These are phyloP conservation scores for Lipomyces oligophaga DNA, from an alignment of 805 yeast genomes.

Conservation along the genomic window DNA sequence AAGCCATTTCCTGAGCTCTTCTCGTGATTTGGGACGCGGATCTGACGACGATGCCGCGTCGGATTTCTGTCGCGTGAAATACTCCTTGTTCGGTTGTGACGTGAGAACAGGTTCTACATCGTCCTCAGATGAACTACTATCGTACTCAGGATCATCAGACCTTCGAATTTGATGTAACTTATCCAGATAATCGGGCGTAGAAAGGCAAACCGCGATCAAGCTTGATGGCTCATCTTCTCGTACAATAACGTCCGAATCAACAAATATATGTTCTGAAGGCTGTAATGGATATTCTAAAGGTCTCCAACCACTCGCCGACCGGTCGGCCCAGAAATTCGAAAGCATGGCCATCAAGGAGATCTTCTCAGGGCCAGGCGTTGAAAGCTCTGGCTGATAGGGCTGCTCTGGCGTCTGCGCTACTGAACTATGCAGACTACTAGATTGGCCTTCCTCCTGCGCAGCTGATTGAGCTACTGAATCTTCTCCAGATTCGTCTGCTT, in stretches of 20 bases:
- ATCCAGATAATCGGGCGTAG: conserved; percentile 74
- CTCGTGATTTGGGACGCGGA: conserved; percentile 6
- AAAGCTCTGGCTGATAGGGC: conserved; percentile 17
- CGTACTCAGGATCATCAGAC: conserved; percentile 17
- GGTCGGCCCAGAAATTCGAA: conserved; percentile 93
- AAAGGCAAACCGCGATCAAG: conserved; percentile 84
- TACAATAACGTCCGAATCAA: conserved; percentile 88
- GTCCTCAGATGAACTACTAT: conserved; percentile 14
- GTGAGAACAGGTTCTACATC: conserved; percentile 9
- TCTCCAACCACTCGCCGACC: conserved; percentile 94
- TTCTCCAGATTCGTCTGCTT: neutral
- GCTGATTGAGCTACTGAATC: neutral
- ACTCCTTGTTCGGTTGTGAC: conserved; percentile 14
- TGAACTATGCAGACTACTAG: conserved; percentile 1
- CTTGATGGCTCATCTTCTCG: conserved; percentile 97
- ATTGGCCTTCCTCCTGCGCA: neutral
- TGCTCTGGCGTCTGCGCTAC: conserved; percentile 2
- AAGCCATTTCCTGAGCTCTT: conserved; percentile 60
- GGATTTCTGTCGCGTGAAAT: conserved; percentile 8
- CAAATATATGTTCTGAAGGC: conserved; percentile 83
- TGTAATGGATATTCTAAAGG: conserved; percentile 79
- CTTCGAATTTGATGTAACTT: conserved; percentile 48
- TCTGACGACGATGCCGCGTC: conserved; percentile 1
- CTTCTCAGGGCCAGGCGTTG: conserved; percentile 48
- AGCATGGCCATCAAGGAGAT: conserved; percentile 76